Conservation (phyloP, 495 filamentous ascomycete genomes). For the Penicillium diatomitis region DNA sequence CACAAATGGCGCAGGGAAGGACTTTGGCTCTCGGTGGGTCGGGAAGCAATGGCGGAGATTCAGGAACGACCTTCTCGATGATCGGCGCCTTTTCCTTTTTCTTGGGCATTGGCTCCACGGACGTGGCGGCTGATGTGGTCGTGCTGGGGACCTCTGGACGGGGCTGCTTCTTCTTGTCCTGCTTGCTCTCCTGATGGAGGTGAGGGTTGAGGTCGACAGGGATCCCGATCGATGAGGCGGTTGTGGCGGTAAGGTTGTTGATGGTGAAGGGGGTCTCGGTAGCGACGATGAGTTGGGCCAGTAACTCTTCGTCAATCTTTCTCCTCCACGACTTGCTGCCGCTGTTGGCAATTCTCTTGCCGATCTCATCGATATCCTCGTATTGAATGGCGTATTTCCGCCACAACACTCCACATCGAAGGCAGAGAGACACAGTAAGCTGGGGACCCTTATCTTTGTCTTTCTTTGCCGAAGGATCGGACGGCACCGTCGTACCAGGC, state of each 20-base stretch:
- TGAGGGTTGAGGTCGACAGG: conserved; percentile 32
- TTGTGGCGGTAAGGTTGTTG: conserved; percentile 35
- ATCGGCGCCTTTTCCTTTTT: conserved; percentile 57
- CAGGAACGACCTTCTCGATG: conserved; percentile 45
- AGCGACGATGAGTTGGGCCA: conserved; percentile 63
- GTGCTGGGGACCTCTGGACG: conserved; percentile 46
- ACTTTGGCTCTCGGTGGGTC: conserved; percentile 68
- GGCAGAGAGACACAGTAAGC: conserved; percentile 75
- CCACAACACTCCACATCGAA: conserved; percentile 86
- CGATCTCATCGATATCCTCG: conserved; percentile 89
- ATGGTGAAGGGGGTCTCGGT: conserved; percentile 41
- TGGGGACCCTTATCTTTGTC: conserved; percentile 75
- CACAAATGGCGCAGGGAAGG: conserved; percentile 80
- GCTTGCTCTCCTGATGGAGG: conserved; percentile 33
- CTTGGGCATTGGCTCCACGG: conserved; percentile 46
- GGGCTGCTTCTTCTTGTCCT: conserved; percentile 47
- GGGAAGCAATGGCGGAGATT: conserved; percentile 50
- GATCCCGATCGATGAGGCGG: conserved; percentile 37
- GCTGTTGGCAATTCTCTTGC: conserved; percentile 75
- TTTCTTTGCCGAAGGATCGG: conserved; percentile 54
- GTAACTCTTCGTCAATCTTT: conserved; percentile 81
- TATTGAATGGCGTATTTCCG: conserved; percentile 90
- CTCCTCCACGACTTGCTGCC: conserved; percentile 83
- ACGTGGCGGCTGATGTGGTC: conserved; percentile 35
- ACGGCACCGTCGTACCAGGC: conserved; percentile 61